Base-by-base conservation (phyloP, 352 stramenopile species). In the Phytopythium ostracodes region DNA sequence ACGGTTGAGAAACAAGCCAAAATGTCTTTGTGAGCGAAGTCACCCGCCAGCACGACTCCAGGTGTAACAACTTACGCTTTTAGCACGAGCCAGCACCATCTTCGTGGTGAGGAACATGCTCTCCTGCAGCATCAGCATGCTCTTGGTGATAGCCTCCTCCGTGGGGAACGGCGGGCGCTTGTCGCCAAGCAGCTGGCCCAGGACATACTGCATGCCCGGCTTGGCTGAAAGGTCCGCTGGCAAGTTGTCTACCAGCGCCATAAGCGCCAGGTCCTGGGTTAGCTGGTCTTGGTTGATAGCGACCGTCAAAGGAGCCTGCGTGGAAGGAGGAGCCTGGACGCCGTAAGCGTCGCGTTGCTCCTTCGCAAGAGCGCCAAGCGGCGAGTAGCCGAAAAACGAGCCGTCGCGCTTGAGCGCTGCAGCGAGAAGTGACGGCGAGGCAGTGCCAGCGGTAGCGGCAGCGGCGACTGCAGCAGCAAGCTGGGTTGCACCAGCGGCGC, bases 171-270 rank as follows among this genome's bases (percentile, higher is more conserved):
- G 36, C 25, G 85, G 56, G 27, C 81, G 88, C 69, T 90, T 89
- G 51, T 89, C 82, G n/a, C 81, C 82, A 0, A 91, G 50, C 33
- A 93, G 50, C 50, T 91, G 73, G 59, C 71, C 71, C 52, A 88
- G 65, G 15, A 93, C 72, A 64, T 91, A 89, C 59, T 89, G 75
- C 63, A 93, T 82, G 2, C 84, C 84, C 3, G 79, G 76, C 33
- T 81, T 81, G 2, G 60, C 65, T 7, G 82, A 69, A 50, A 88
- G 88, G 54, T 84, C 68, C 11, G 91, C 64, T 1, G 82, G 82
- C 49, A 93, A 40, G 60, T 93, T 93, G 60, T 93, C 84, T 54
- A 87, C 75, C 11, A 91, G 60, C 4, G 81, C 77, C 75, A 87
- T 87, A 6, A 93, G 65, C 27, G 80, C 82, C 60, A 93, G 71